A percentile compares a stretch with the other conserved stretches of the same genome.
Evolutionary conservation across 345 rosid genomes (phyloP).

Genomic region (Citrus mangshanensis): DNA sequence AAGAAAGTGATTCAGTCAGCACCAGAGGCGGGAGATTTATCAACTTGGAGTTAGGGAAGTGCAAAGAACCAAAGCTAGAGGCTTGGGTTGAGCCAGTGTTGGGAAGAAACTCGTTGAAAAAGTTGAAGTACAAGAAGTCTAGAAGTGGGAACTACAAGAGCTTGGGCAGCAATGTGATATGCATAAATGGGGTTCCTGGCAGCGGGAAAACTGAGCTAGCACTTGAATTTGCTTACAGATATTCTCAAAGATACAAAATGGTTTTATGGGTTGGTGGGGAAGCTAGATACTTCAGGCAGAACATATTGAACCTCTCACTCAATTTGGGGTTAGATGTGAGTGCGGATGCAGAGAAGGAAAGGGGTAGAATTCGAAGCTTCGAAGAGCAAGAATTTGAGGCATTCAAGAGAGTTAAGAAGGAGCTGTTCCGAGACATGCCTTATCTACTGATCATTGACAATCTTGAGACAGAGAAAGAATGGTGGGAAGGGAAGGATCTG

Average conservation of each 20-base stretch:
- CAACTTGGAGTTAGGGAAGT: constrained; percentile 61
- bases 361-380: constrained; percentile 71
- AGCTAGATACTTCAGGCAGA: constrained; percentile 75
- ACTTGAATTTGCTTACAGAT: constrained; percentile 74
- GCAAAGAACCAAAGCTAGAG: constrained; percentile 62
- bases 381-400: constrained; percentile 90
- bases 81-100: constrained; percentile 58
- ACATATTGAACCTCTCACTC: constrained; percentile 73
- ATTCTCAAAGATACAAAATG: constrained; percentile 84
- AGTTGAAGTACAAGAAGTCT: constrained; percentile 62
- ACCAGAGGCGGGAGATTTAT: constrained; percentile 55
- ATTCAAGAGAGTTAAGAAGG: constrained; percentile 77
- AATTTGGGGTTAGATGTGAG: constrained; percentile 81
- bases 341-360: constrained; percentile 83
- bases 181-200: constrained; percentile 74
- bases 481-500: constrained; percentile 97
- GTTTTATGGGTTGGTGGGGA: constrained; percentile 93
- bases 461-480: constrained; percentile 83
- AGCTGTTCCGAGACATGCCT: constrained; percentile 82
- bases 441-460: constrained; percentile 83
- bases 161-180: constrained; percentile 52
- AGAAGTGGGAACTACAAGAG: constrained; percentile 55
- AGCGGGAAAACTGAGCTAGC: constrained; percentile 89
- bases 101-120: constrained; percentile 61
- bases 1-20: constrained; percentile 54